Percentiles rank a stretch among this genome's conserved stretches.
phyloP scores from a whole-genome alignment of 2,329 filamentous ascomycete genomes.

The Trichoderma sp. region DNA sequence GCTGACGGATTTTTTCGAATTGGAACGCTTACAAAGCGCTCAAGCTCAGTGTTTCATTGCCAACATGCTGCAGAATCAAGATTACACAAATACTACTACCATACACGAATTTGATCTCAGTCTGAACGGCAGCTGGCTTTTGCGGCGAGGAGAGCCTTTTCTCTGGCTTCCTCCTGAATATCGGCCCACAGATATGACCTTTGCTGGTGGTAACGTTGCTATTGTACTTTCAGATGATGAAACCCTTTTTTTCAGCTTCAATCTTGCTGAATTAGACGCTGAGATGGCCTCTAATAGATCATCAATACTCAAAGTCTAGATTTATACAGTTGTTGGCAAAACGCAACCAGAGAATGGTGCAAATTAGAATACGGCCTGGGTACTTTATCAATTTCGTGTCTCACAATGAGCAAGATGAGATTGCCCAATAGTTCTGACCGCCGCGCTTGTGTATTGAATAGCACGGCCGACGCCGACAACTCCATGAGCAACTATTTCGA shows the following conservation, averaged over 20 bases:
- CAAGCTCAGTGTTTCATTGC: not conserved
- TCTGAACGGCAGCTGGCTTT: accelerated
- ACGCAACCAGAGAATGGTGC: too few species aligned
- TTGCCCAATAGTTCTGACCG: constrained; percentile 58
- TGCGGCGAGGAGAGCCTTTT: not conserved
- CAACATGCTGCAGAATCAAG: not conserved
- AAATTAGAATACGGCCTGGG: too few species aligned
- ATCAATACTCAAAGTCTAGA: not conserved
- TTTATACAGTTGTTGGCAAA: too few species aligned
- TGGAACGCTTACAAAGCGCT: too few species aligned
- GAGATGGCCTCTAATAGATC: not conserved
- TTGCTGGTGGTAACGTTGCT: not conserved
- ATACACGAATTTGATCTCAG: too few species aligned
- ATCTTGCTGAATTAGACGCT: not conserved
- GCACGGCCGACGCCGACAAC: constrained; percentile 48
- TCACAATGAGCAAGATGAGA: constrained; percentile 50
- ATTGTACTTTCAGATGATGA: not conserved
- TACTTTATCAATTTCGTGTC: too few species aligned
- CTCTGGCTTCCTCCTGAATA: not conserved
- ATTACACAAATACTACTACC: too few species aligned
- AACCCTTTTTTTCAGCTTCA: not conserved
- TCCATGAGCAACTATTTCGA: constrained; percentile 50
- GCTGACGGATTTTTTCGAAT: too few species aligned
- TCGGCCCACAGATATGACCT: not conserved
- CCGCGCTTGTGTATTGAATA: constrained; percentile 46